phyloP scores from a whole-genome alignment of 495 filamentous ascomycete species.

The Xylaria bambusicola region DNA sequence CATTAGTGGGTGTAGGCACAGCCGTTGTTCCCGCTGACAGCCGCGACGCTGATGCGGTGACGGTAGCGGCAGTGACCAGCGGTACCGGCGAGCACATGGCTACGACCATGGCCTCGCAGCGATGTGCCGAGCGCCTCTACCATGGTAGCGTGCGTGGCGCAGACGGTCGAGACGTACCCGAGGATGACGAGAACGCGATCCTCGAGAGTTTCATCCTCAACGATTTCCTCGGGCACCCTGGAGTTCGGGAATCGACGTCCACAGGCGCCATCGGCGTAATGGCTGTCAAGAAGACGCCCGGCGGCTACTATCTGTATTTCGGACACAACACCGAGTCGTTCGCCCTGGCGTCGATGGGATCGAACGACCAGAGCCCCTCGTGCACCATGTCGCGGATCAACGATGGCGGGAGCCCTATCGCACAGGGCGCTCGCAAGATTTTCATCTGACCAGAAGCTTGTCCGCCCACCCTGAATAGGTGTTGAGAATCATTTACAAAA shows the following conservation, averaged over 20 bases:
- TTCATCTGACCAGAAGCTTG: constrained; percentile 29
- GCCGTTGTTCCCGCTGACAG: constrained; percentile 73
- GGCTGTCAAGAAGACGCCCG: constrained; percentile 72
- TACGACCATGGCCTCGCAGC: constrained; percentile 79
- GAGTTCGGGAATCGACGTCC: constrained; percentile 69
- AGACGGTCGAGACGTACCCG: constrained; percentile 59
- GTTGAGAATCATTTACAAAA: too few relatives aligned
- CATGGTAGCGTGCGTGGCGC: constrained; percentile 59
- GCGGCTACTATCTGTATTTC: constrained; percentile 77
- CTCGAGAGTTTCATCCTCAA: constrained; percentile 69
- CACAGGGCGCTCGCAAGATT: constrained; percentile 55
- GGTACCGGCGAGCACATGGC: constrained; percentile 98
- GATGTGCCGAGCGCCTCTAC: constrained; percentile 76
- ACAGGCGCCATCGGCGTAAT: constrained; percentile 80
- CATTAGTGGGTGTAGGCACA: constrained; percentile 87
- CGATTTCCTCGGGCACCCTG: constrained; percentile 84
- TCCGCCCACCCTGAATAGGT: too few relatives aligned
- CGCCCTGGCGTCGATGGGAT: constrained; percentile 83
- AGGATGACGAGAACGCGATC: constrained; percentile 69
- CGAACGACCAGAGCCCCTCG: constrained; percentile 65
- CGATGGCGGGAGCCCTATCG: constrained; percentile 34
- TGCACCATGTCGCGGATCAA: constrained; percentile 80
- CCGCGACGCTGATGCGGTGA: constrained; percentile 54
- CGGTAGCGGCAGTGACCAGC: constrained; percentile 79
- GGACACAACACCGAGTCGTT: constrained; percentile 94